phyloP scores from a whole-genome alignment of 306 rosid species.

The Trifolium dubium region DNA sequence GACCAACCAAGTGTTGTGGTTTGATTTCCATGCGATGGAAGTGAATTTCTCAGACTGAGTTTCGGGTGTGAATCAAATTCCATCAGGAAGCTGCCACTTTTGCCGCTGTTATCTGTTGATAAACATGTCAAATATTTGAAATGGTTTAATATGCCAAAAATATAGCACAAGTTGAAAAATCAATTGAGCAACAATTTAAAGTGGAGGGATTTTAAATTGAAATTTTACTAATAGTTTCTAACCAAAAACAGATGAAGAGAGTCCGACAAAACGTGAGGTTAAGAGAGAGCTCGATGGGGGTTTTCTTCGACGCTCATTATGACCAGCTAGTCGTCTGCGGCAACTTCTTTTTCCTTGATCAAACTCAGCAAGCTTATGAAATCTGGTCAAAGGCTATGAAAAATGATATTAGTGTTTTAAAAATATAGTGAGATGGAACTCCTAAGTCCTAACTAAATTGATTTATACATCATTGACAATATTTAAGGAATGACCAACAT shows the following conservation, averaged over 20 bases:
- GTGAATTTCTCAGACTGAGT: constrained; percentile 57
- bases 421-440: constrained; percentile 7
- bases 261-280: constrained; percentile 62
- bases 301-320: constrained; percentile 94
- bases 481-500: neutral
- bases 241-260: constrained; percentile 67
- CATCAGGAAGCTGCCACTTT: constrained; percentile 76
- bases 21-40: constrained; percentile 56
- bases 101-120: constrained; percentile 58
- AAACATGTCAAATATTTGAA: constrained; percentile 33
- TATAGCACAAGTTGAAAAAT: constrained; percentile 14
- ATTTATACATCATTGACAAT: constrained; percentile 1
- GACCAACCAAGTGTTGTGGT: constrained; percentile 59
- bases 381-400: constrained; percentile 61
- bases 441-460: constrained; percentile 1
- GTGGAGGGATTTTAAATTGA: constrained; percentile 20
- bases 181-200: neutral
- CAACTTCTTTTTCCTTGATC: constrained; percentile 97
- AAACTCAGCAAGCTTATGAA: constrained; percentile 91
- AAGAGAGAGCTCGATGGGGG: constrained; percentile 77
- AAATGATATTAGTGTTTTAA: constrained; percentile 39
- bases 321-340: constrained; percentile 94
- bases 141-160: constrained; percentile 3
- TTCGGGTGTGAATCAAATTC: constrained; percentile 72
- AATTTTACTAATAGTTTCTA: constrained; percentile 44